A percentile compares a stretch with the other conserved stretches of the same genome.
Conservation (phyloP, 176 grass and related monocot species). For the Carex myosuroides region DNA sequence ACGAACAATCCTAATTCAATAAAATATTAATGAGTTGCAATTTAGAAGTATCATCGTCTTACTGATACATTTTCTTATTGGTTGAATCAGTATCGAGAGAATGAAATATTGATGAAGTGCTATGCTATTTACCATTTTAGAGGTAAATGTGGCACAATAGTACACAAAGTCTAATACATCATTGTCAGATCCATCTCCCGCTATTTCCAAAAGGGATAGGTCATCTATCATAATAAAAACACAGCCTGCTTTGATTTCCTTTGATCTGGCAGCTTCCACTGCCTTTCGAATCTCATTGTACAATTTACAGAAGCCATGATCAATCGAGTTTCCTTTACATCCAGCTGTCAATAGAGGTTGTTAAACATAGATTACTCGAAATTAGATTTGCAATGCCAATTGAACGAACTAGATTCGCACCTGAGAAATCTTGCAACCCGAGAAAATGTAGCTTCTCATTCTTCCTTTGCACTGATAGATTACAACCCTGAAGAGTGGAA, state of each 20-base stretch:
- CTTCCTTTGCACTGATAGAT: constrained; percentile 61
- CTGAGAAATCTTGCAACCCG: constrained; percentile 68
- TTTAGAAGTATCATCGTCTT: too few species aligned
- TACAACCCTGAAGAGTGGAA: constrained; percentile 45
- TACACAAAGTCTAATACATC: constrained; percentile 72
- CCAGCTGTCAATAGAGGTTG: constrained; percentile 37
- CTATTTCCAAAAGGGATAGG: constrained; percentile 75
- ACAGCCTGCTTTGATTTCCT: constrained; percentile 23
- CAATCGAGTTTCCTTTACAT: constrained; percentile 23
- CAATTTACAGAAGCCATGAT: constrained; percentile 39
- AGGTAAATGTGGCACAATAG: constrained; percentile 57
- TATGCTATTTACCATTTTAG: constrained; percentile 53
- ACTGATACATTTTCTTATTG: neutral
- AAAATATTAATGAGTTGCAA: too few species aligned
- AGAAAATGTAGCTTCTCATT: constrained; percentile 62
- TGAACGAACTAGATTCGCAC: constrained; percentile 18
- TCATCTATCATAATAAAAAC: constrained; percentile 68
- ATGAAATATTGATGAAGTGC: neutral
- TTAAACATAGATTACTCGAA: constrained; percentile 2
- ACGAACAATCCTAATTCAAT: constrained; percentile 47
- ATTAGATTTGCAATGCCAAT: neutral
- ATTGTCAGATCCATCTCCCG: constrained; percentile 44
- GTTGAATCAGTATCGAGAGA: neutral
- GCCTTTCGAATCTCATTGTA: constrained; percentile 52
- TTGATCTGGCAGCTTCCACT: constrained; percentile 30